Evolutionary conservation across 2,329 filamentous ascomycete genomes (phyloP).

Genomic region (Colletotrichum sansevieriae): DNA sequence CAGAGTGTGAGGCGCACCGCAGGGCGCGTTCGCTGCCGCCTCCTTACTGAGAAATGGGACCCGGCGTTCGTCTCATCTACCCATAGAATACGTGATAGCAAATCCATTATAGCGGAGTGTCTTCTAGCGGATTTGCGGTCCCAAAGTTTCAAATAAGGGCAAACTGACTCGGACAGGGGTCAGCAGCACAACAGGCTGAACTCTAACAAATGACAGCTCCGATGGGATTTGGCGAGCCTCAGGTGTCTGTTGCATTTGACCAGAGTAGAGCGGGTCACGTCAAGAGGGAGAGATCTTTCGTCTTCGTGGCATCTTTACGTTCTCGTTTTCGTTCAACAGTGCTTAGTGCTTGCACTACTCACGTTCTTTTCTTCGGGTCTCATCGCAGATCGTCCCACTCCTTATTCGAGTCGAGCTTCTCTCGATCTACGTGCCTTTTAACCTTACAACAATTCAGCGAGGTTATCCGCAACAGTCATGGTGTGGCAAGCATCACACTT

Average conservation of each 20-base stretch:
- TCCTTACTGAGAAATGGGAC: not conserved
- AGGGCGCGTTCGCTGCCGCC: not conserved
- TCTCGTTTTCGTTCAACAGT: not conserved
- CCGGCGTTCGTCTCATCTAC: constrained; percentile 3
- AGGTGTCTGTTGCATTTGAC: not conserved
- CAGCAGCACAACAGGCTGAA: not conserved
- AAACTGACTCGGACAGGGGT: constrained; percentile 17
- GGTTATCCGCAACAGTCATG: not conserved
- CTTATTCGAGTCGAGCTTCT: not conserved
- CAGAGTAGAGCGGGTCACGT: not conserved
- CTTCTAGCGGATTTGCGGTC: not conserved
- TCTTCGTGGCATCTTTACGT: not conserved
- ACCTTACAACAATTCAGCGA: too few species aligned
- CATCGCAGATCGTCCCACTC: constrained; percentile 13
- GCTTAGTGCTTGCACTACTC: constrained; percentile 19
- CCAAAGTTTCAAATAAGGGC: constrained; percentile 21
- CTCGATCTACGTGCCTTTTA: not conserved
- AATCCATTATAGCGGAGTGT: not conserved
- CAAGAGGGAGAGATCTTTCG: not conserved
- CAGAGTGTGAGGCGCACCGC: not conserved
- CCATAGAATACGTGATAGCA: too few species aligned
- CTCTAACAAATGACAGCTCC: not conserved
- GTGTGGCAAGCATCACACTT: constrained; percentile 32
- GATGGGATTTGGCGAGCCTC: constrained; percentile 8
- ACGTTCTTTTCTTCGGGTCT: constrained; percentile 17